Evolutionary conservation across 139 green algal genomes (phyloP), one percentile per base, ranked within the genome.

Genomic region (Ettlia oleoabundans): DNA sequence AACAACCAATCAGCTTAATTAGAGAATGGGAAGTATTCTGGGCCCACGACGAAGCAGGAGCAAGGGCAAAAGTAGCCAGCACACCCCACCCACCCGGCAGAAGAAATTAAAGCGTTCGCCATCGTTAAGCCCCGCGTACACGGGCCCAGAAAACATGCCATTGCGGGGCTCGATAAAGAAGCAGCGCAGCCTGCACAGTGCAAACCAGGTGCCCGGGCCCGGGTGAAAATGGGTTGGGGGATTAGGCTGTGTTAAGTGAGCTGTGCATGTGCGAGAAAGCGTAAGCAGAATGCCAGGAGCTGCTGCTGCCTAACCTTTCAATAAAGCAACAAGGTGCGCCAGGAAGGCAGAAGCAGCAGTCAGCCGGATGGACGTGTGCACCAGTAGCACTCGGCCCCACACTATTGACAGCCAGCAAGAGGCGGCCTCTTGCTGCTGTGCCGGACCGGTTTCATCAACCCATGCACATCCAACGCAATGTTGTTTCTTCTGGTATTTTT

Each of bases 51-150:
- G n/a, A 21, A 38, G 32, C 37, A 52, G 66, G 13, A 30, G 10
- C 22, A 10, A 6, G 66, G n/a, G 10, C 19, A 22, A 7, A 38
- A 32, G 35, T 38, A 73, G 15, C 10, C 37, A 73, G 35, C 61
- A 74, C 41, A 69, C 41, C 19, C 74, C 4, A 41, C 63, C 32
- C 55, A 80, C 86, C 70, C 75, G 66, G 78, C 88, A 97, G 91
- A 98, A 98, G 91, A 96, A 98, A 8, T 88, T 92, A 79, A 99
- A 98, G 58, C 95, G 92, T 30, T 18, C 63, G 52, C 42, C 77
- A 81, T 90, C 85, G 47, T 95, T 86, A 43, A 91, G 88, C 41
- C 91, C 81, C 61, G 90, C 89, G 78, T 98, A 98, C 71, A 98
- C 95, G 86, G 91, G 84, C 18, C 89, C 84, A 88, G 88, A 93